Base-by-base conservation (phyloP, 2,329 filamentous ascomycete species). In the Trichothecium sympodiale region DNA sequence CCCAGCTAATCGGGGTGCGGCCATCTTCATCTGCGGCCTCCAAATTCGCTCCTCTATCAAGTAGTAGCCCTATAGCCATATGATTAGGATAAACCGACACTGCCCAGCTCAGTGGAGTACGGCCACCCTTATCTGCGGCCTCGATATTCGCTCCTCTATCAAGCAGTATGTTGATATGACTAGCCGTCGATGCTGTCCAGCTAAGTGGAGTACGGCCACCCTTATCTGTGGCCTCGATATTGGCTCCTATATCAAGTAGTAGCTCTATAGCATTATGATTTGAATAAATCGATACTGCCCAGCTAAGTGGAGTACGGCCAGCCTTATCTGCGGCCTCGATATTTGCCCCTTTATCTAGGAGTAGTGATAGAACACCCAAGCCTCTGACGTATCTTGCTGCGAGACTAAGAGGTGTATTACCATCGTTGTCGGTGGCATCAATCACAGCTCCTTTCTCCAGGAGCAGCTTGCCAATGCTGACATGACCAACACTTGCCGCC, bases 201-300 rank as follows among this genome's bases (percentile, higher is more conserved):
- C n/a, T n/a, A n/a, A 40, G 34, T 17, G 38, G 34, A 18, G 34
- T 37, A 13, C 16, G 3, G 14, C 27, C 30, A 20, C n/a, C 25
- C 5, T 25, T 29, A 28, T 35, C 33, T 14, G 8, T 20, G 8
- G 33, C 28, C 15, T 36, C 33, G 29, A 36, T 17, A 29, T 36
- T 29, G 16, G 45, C 45, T 2, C 43, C 45, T 16, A 37, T 41
- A 15, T 46, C 43, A 4, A 47, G 38, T 23, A 47, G 34, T 31
- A 39, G 37, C 18, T 40, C 18, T 12, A 46, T 38, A 9, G 40
- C 38, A 18, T 46, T 43, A n/a, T 43, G 37, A 0, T 44, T 41
- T 10, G n/a, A n/a, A n/a, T n/a, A n/a, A n/a, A 42, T 41, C 9
- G 34, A 15, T 2, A 38, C 41, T 9, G 44, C 46, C 6, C 42